phyloP scores from a whole-genome alignment of 2,329 filamentous ascomycete genomes.

The Neocatenulostroma microsporum region DNA sequence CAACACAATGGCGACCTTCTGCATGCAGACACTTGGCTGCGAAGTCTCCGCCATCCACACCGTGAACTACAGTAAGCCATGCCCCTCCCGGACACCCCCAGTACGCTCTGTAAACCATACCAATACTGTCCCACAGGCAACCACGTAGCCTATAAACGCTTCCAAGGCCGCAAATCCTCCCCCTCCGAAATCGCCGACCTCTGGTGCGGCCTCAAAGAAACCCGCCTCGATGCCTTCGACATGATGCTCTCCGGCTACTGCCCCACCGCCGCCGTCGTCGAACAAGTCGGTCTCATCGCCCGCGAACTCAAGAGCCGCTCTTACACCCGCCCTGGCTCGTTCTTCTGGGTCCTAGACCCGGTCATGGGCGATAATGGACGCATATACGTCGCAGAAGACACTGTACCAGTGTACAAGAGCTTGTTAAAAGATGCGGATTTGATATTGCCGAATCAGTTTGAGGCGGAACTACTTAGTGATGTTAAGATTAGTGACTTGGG shows the following conservation, averaged over 20 bases:
- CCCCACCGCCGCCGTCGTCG: conserved; percentile 75
- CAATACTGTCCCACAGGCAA: conserved; percentile 56
- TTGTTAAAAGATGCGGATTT: conserved; percentile 76
- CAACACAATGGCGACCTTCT: conserved; percentile 93
- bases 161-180: conserved; percentile 74
- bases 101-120: too few relatives aligned
- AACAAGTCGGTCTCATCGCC: conserved; percentile 76
- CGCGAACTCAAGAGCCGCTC: conserved; percentile 66
- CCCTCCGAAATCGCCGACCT: conserved; percentile 76
- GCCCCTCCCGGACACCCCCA: background rate
- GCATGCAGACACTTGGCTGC: conserved; percentile 86
- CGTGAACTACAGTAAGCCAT: conserved; percentile 86
- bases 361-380: conserved; percentile 96
- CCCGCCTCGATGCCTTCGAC: conserved; percentile 79
- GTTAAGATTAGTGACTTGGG: conserved; percentile 70
- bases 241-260: conserved; percentile 94
- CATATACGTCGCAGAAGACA: conserved; percentile 84
- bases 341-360: conserved; percentile 96
- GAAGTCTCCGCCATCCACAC: conserved; percentile 93
- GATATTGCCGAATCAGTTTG: conserved; percentile 93
- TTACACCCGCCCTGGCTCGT: conserved; percentile 57
- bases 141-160: conserved; percentile 84
- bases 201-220: conserved; percentile 76
- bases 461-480: conserved; percentile 88
- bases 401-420: conserved; percentile 81